Percentiles rank a stretch among this genome's conserved stretches.
These are phyloP conservation scores for Groenewaldozyma sp. DNA, from an alignment of 1,139 yeast genomes.

Conservation along the genomic window DNA sequence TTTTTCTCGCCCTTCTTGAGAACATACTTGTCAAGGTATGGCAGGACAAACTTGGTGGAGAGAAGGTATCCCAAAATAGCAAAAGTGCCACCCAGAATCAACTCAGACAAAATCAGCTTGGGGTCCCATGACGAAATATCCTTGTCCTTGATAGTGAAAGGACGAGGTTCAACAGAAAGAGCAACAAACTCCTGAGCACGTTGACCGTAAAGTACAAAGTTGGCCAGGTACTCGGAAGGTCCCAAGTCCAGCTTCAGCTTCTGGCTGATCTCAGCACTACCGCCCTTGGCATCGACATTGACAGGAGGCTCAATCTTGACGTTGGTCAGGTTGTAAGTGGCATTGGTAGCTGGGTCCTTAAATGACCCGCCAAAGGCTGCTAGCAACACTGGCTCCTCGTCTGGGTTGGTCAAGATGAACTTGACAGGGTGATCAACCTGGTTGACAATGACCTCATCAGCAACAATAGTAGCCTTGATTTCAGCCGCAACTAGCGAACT, in stretches of 20 bases:
- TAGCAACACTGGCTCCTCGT: constrained; percentile 43
- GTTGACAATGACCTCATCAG: constrained; percentile 25
- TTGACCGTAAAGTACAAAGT: constrained; percentile 51
- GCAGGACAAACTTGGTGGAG: constrained; percentile 37
- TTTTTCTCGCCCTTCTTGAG: constrained; percentile 17
- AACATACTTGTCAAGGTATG: constrained; percentile 33
- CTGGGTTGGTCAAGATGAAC: constrained; percentile 51
- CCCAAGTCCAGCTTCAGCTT: constrained; percentile 38
- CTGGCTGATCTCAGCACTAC: constrained; percentile 28
- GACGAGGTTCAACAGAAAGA: constrained; percentile 49
- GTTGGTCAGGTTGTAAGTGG: constrained; percentile 60
- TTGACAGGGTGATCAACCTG: constrained; percentile 49
- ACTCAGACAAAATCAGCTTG: constrained; percentile 54
- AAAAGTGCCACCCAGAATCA: constrained; percentile 43
- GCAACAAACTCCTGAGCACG: constrained; percentile 42
- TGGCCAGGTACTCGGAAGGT: constrained; percentile 50
- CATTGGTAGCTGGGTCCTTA: constrained; percentile 46
- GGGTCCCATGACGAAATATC: constrained; percentile 66
- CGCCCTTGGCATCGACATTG: constrained; percentile 35
- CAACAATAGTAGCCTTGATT: background rate
- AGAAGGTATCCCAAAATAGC: constrained; percentile 44
- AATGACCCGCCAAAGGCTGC: constrained; percentile 72
- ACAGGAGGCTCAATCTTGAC: constrained; percentile 64
- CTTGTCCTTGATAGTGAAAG: constrained; percentile 53
- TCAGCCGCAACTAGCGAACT: too few species aligned